A percentile compares a stretch with the other conserved stretches of the same genome.
Evolutionary conservation across 1,139 yeast genomes (phyloP).

Genomic region (Geotrichum histeridarum): DNA sequence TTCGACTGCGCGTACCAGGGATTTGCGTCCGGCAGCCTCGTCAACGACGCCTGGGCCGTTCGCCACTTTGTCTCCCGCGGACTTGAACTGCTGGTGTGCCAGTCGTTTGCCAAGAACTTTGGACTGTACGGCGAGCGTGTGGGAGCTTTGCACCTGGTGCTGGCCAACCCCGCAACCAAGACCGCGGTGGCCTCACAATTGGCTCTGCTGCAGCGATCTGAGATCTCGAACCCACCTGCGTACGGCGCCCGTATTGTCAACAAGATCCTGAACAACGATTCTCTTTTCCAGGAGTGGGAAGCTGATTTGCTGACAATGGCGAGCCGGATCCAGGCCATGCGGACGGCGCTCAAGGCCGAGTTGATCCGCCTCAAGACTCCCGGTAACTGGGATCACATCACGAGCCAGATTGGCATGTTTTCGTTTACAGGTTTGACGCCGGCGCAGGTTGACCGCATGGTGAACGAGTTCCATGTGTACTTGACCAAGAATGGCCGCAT

Average conservation of each 20-base stretch:
- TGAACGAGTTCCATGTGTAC: conserved; percentile 71
- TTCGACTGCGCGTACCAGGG: conserved; percentile 96
- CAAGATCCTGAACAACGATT: conserved; percentile 58
- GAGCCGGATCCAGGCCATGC: conserved; percentile 68
- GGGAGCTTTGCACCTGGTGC: conserved; percentile 71
- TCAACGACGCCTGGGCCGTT: conserved; percentile 48
- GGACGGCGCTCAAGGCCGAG: conserved; percentile 46
- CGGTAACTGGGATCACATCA: conserved; percentile 80
- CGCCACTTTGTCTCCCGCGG: conserved; percentile 42
- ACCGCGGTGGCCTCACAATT: conserved; percentile 66
- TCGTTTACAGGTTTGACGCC: conserved; percentile 78
- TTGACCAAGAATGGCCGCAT: conserved; percentile 87
- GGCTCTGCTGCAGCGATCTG: conserved; percentile 74
- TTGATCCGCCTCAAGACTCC: conserved; percentile 54
- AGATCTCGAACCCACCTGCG: conserved; percentile 90
- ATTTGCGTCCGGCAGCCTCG: conserved; percentile 68
- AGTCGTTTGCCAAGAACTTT: conserved; percentile 95
- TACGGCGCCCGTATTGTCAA: conserved; percentile 89
- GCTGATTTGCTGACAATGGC: conserved; percentile 72
- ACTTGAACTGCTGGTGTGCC: conserved; percentile 64
- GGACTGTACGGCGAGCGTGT: conserved; percentile 95
- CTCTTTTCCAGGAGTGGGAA: conserved; percentile 69
- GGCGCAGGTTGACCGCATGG: conserved; percentile 64
- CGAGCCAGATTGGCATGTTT: conserved; percentile 94
- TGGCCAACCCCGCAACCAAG: conserved; percentile 31